phyloP scores from a whole-genome alignment of 2,329 filamentous ascomycete species.

The Didymella keratinophila region DNA sequence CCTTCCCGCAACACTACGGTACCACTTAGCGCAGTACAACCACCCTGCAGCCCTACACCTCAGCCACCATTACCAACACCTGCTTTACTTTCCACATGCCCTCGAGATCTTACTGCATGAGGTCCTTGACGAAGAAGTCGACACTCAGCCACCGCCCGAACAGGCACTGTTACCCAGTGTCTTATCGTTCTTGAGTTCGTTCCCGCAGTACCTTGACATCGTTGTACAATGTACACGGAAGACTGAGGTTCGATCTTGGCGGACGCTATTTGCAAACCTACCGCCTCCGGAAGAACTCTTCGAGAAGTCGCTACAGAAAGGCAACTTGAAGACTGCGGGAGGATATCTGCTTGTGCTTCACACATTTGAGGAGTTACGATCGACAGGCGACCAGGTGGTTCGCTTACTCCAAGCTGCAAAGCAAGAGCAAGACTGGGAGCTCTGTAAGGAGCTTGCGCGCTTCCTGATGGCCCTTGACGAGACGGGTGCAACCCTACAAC shows the following conservation, averaged over 20 bases:
- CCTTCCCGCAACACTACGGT: constrained; percentile 83
- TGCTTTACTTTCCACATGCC: constrained; percentile 92
- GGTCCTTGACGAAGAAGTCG: constrained; percentile 93
- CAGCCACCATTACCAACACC: constrained; percentile 82
- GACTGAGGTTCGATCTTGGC: constrained; percentile 94
- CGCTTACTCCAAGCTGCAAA: constrained; percentile 82
- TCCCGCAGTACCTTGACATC: constrained; percentile 87
- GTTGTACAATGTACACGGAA: constrained; percentile 97
- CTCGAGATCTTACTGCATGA: constrained; percentile 92
- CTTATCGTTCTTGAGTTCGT: constrained; percentile 62
- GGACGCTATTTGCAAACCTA: constrained; percentile 88
- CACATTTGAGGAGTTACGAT: constrained; percentile 68
- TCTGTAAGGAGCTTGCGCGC: constrained; percentile 93
- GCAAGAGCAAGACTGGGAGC: constrained; percentile 87
- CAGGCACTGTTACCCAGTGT: constrained; percentile 61
- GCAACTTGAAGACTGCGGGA: constrained; percentile 90
- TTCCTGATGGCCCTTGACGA: constrained; percentile 94
- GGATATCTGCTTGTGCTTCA: constrained; percentile 96
- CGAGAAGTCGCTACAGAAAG: constrained; percentile 85
- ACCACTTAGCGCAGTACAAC: constrained; percentile 77
- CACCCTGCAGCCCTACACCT: constrained; percentile 82
- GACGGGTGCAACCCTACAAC: constrained; percentile 78
- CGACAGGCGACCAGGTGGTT: constrained; percentile 79
- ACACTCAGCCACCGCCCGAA: constrained; percentile 62
- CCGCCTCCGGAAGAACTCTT: constrained; percentile 92